These are phyloP conservation scores for Artemisia annua DNA, from an alignment of 129 eudicot species.

Conservation along the genomic window DNA sequence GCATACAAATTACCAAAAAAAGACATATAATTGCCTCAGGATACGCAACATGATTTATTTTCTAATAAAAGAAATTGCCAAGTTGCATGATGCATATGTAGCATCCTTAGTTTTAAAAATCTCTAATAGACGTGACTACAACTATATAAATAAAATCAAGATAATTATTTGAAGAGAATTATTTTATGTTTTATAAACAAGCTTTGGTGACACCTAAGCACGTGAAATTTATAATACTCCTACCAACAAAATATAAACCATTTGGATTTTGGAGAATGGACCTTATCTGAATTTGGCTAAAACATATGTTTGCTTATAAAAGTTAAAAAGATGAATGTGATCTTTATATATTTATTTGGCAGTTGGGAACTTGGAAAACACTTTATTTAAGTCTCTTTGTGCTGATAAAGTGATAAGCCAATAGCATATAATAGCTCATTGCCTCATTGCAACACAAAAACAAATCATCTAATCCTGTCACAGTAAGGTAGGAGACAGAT, in stretches of 20 bases:
- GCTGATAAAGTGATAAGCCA: no score
- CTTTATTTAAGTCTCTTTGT: no score
- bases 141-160: conserved; percentile 21
- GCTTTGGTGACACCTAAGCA: conserved; percentile 24
- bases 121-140: conserved; percentile 30
- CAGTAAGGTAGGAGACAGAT: no score
- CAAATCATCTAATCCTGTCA: no score
- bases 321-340: no score
- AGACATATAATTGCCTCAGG: conserved; percentile 1
- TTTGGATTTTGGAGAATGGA: conserved; percentile 12
- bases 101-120: conserved; percentile 3
- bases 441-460: no score
- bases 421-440: no score
- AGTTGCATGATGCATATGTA: conserved; percentile 33
- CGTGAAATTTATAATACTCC: conserved; percentile 1
- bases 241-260: not conserved
- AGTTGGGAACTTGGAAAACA: no score
- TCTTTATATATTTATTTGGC: no score
- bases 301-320: no score
- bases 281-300: not conserved
- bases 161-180: conserved; percentile 4
- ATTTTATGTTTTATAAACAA: not conserved
- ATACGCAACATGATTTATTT: conserved; percentile 23
- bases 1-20: not conserved
- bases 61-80: conserved; percentile 8